Percentiles rank a stretch among this genome's conserved stretches.
Conservation (phyloP, 257 asterid genomes). For the Ballota nigra region DNA sequence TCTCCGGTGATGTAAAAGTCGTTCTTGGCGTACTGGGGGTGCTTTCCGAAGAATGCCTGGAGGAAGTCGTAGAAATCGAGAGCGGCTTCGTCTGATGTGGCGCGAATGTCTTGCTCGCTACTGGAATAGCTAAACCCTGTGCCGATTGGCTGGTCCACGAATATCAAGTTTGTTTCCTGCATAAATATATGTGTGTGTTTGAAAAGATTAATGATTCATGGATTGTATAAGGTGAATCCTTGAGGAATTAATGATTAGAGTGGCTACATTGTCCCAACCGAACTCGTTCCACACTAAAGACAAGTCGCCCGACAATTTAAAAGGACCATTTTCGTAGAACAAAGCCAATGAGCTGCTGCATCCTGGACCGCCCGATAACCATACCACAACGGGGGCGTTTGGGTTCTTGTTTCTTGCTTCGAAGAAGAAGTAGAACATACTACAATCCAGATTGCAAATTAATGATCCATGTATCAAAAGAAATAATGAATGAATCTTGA, state of each 20-base stretch:
- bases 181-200: not conserved
- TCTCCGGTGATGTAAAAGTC: conserved; percentile 59
- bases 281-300: conserved; percentile 72
- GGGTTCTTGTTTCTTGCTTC: conserved; percentile 53
- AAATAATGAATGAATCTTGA: not conserved
- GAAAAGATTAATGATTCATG: too few species aligned
- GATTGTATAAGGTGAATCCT: too few species aligned
- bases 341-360: conserved; percentile 74
- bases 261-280: conserved; percentile 86
- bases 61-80: conserved; percentile 51
- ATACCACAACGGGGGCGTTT: conserved; percentile 65
- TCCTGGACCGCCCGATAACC: conserved; percentile 92
- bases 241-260: too few species aligned
- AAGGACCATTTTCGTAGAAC: conserved; percentile 86
- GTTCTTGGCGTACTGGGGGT: conserved; percentile 40
- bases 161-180: conserved; percentile 53
- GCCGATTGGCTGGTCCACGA: conserved; percentile 54
- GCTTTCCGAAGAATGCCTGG: conserved; percentile 55
- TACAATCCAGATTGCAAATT: conserved; percentile 21
- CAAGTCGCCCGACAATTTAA: conserved; percentile 38
- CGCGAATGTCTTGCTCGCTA: conserved; percentile 35
- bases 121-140: conserved; percentile 58
- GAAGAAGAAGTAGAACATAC: conserved; percentile 84
- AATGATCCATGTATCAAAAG: not conserved
- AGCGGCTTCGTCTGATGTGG: conserved; percentile 39